Base-by-base conservation (phyloP, 805 yeast genomes). In the Metschnikowia kofuensis region DNA sequence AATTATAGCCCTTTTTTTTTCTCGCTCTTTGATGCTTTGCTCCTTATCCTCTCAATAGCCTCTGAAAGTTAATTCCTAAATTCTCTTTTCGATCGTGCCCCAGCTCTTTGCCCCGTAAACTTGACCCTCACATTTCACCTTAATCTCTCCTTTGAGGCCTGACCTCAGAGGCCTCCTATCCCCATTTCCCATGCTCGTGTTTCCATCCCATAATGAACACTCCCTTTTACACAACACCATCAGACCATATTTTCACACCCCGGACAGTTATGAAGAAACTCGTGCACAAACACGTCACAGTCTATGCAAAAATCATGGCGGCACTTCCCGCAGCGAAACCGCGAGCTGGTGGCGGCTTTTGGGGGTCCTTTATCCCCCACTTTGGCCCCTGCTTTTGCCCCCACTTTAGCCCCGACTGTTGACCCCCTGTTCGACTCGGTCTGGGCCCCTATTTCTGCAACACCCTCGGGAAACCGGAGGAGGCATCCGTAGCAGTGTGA, bases 211-310 rank as follows among this genome's bases (percentile, higher is more conserved):
- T 10, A 30, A 30, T 12, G 13, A 30, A 21, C 4, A 21, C 2
- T 3, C 4, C 4, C 21, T 21, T 21, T 3, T 34, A 10, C 15
- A 10, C 36, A n/a, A 34, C 16, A 21, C 26, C n/a, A 1, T 21
- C 29, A 43, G 13, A 45, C 44, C 16, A 40, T 50, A 41, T 63
- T 69, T 46, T 86, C 92, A 67, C 97, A 91, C 0, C 97, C 97
- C 0, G 97, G 96, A 65, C 97, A 91, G 63, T 87, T 89, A 64
- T 94, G 98, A 32, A 92, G 72, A 1, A 79, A 78, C 56, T 91
- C 98, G 62, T 94, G 99, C 39, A 91, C 83, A 62, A 89, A 92
- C 0, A 91, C 87, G 65, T 94, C 98, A 66, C 99, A 92, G 59
- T 94, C 98, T 16, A 92, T 84, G 69, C 99, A 92, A 64, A 89